Evolutionary conservation across 2,329 filamentous ascomycete genomes (phyloP).

Genomic region (Penicillium crustosum): DNA sequence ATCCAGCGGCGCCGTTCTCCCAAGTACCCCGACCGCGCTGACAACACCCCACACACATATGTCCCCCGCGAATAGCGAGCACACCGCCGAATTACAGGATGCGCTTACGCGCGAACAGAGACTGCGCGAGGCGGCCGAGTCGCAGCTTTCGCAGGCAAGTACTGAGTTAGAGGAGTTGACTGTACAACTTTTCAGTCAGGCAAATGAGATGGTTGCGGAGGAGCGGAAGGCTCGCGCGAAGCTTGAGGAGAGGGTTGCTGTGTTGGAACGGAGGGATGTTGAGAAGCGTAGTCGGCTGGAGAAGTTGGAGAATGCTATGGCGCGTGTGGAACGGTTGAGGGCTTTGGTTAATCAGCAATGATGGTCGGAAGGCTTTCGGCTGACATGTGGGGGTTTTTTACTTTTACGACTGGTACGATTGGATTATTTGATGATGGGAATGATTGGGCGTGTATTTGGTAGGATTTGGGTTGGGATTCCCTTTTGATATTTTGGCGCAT

Average conservation of each 20-base stretch:
- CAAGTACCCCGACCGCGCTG: slow-evolving; percentile 14
- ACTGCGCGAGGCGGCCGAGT: slow-evolving; percentile 58
- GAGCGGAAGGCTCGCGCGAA: slow-evolving; percentile 60
- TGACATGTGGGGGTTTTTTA: neutral
- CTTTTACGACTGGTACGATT: slow-evolving; percentile 9
- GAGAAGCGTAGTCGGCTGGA: slow-evolving; percentile 55
- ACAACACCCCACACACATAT: slow-evolving; percentile 13
- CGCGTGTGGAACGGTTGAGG: slow-evolving; percentile 58
- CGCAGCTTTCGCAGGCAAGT: slow-evolving; percentile 54
- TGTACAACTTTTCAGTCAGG: slow-evolving; percentile 60
- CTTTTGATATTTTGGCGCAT: slow-evolving; percentile 10
- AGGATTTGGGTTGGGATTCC: slow-evolving; percentile 13
- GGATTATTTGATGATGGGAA: slow-evolving; percentile 12
- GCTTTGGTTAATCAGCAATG: slow-evolving; percentile 49
- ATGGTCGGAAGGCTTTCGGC: neutral
- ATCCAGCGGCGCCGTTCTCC: slow-evolving; percentile 23
- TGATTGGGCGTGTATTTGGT: slow-evolving; percentile 11
- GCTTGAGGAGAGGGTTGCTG: slow-evolving; percentile 48
- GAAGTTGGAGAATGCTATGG: slow-evolving; percentile 56
- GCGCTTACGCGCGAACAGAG: slow-evolving; percentile 56
- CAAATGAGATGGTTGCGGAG: slow-evolving; percentile 65
- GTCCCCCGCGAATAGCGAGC: slow-evolving; percentile 27
- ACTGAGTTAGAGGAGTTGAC: slow-evolving; percentile 63
- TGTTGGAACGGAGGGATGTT: slow-evolving; percentile 48
- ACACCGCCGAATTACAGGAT: slow-evolving; percentile 50